Evolutionary conservation across 148 eudicot genomes (phyloP).

Genomic region (Camellia lanceoleosa): DNA sequence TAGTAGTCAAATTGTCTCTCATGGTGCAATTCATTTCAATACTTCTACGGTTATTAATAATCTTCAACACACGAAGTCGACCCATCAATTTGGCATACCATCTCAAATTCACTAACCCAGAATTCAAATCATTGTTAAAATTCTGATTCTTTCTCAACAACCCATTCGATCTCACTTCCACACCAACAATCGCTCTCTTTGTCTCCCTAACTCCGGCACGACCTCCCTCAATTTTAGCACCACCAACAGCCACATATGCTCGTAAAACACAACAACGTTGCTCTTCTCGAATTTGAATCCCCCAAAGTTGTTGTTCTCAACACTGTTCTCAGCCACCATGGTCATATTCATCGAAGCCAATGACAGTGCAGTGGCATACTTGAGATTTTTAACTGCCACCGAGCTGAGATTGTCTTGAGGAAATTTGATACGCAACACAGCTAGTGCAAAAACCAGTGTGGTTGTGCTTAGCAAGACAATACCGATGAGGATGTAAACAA

Average conservation of each 20-base stretch:
- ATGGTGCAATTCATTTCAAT: constrained; percentile 39
- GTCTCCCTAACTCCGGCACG: not conserved
- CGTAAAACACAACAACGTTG: not conserved
- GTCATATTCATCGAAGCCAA: constrained; percentile 32
- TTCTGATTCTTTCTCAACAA: not conserved
- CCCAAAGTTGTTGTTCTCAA: constrained; percentile 36
- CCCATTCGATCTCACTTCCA: constrained; percentile 18
- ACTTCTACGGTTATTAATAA: constrained; percentile 8
- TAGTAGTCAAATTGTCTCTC: constrained; percentile 29
- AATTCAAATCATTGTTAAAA: constrained; percentile 24
- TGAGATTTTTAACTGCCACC: constrained; percentile 20
- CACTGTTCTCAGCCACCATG: constrained; percentile 15
- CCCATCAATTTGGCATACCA: constrained; percentile 26
- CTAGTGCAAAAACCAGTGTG: constrained; percentile 26
- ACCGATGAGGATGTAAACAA: constrained; percentile 26
- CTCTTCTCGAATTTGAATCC: not conserved
- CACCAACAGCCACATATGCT: not conserved
- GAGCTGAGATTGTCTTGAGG: constrained; percentile 25
- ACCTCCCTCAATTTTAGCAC: not conserved
- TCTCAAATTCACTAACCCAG: constrained; percentile 28
- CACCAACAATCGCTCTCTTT: not conserved
- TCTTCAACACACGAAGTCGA: constrained; percentile 28
- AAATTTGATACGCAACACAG: constrained; percentile 20
- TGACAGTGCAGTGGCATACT: not conserved
- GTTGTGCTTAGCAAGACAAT: constrained; percentile 23